Conservation (phyloP, 352 stramenopile species). For the Phytophthora cryptogea region DNA sequence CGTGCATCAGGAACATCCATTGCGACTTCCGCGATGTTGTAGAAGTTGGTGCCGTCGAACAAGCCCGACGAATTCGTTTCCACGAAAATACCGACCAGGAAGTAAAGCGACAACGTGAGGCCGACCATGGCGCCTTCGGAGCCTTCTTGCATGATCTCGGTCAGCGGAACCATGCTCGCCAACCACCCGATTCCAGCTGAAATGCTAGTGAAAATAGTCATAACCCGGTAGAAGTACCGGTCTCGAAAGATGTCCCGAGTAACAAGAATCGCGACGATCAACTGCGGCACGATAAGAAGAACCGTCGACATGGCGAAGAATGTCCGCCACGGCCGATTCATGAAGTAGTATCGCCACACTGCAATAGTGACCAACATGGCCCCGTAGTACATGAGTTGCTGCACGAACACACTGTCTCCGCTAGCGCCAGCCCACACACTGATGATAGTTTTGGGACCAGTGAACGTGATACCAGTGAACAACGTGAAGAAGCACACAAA, state of each 20-base stretch:
- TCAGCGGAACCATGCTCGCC: slow-evolving; percentile 41
- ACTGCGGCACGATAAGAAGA: slow-evolving; percentile 30
- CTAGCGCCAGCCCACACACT: slow-evolving; percentile 24
- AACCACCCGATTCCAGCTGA: slow-evolving; percentile 28
- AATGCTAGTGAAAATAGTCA: slow-evolving; percentile 29
- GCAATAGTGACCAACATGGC: slow-evolving; percentile 27
- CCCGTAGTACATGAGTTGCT: slow-evolving; percentile 17
- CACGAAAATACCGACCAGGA: slow-evolving; percentile 44
- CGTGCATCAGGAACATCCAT: slow-evolving; percentile 26
- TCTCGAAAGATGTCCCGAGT: slow-evolving; percentile 29
- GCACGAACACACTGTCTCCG: slow-evolving; percentile 26
- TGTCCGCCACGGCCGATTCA: slow-evolving; percentile 37
- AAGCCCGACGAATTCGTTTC: slow-evolving; percentile 38
- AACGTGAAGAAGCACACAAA: slow-evolving; percentile 50
- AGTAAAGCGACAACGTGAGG: slow-evolving; percentile 45
- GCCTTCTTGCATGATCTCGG: slow-evolving; percentile 60
- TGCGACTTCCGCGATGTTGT: slow-evolving; percentile 25
- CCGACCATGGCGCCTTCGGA: slow-evolving; percentile 58
- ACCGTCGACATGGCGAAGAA: slow-evolving; percentile 31
- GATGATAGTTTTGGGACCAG: slow-evolving; percentile 23
- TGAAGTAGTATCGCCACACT: slow-evolving; percentile 30
- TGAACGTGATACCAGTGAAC: slow-evolving; percentile 35
- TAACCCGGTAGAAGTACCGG: slow-evolving; percentile 31
- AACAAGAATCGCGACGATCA: slow-evolving; percentile 22
- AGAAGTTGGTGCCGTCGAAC: slow-evolving; percentile 46